phyloP scores from a whole-genome alignment of 345 rosid species.

The Arabidopsis suecica region DNA sequence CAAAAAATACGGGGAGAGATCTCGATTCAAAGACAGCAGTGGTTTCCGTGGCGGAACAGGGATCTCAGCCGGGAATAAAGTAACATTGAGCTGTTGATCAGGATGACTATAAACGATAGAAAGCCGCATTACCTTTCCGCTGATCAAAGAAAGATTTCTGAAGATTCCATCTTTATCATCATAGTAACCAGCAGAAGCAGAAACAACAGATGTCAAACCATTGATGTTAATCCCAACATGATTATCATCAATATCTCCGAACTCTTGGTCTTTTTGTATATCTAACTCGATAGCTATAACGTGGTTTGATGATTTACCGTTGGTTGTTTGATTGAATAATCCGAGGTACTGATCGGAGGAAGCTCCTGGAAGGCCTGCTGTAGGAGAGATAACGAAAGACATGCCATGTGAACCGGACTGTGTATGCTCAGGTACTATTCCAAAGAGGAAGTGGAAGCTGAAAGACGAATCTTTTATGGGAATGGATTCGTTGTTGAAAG shows the following conservation, averaged over 20 bases:
- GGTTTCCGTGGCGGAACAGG: conserved; percentile 19
- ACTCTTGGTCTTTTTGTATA: conserved; percentile 48
- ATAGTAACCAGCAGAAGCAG: conserved; percentile 53
- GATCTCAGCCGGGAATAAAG: conserved; percentile 44
- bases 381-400: conserved; percentile 54
- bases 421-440: conserved; percentile 45
- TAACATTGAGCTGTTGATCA: conserved; percentile 46
- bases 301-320: conserved; percentile 47
- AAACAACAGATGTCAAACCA: conserved; percentile 39
- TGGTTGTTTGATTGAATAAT: conserved; percentile 46
- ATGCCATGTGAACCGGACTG: conserved; percentile 53
- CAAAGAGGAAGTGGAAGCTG: conserved; percentile 58
- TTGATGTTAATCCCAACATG: conserved; percentile 67
- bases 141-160: conserved; percentile 8
- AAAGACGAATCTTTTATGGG: conserved; percentile 51
- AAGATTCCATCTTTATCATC: conserved; percentile 20
- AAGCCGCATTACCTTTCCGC: conserved; percentile 43
- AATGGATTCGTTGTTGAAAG: conserved; percentile 43
- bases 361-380: conserved; percentile 45
- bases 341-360: conserved; percentile 48
- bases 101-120: conserved; percentile 54
- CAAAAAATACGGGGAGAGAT: conserved; percentile 51
- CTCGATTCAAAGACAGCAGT: conserved; percentile 48
- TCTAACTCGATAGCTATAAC: conserved; percentile 64
- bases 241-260: conserved; percentile 51